phyloP scores from a whole-genome alignment of 2,329 filamentous ascomycete genomes.

The Botrytis elliptica region DNA sequence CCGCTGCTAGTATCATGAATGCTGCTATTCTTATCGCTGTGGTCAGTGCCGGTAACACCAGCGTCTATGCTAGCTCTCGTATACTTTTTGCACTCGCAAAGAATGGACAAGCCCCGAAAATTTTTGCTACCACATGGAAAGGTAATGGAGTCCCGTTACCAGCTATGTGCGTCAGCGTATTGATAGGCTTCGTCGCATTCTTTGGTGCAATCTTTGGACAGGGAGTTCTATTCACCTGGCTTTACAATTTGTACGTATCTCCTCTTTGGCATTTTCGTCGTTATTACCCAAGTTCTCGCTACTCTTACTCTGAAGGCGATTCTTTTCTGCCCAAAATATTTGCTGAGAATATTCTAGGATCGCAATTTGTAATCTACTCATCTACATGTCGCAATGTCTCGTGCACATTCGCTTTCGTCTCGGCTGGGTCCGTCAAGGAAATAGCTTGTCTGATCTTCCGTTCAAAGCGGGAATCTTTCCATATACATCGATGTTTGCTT shows the following conservation, averaged over 20 bases:
- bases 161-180: constrained; percentile 66
- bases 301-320: neutral
- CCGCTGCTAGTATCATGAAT: constrained; percentile 74
- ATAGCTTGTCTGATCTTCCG: constrained; percentile 53
- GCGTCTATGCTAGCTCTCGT: constrained; percentile 70
- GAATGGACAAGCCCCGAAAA: constrained; percentile 65
- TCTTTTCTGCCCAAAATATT: neutral
- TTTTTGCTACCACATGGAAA: constrained; percentile 65
- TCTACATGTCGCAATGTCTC: constrained; percentile 56
- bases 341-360: neutral
- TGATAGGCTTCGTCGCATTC: constrained; percentile 67
- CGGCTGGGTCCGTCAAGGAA: constrained; percentile 59
- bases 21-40: constrained; percentile 74
- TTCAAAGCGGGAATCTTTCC: constrained; percentile 56
- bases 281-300: neutral
- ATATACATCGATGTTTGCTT: constrained; percentile 58
- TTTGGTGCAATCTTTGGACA: constrained; percentile 70
- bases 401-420: constrained; percentile 70
- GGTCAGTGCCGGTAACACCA: constrained; percentile 70
- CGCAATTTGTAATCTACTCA: constrained; percentile 5
- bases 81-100: constrained; percentile 76
- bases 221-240: constrained; percentile 60
- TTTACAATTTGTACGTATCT: constrained; percentile 56
- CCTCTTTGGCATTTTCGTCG: neutral
- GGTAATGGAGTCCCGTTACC: constrained; percentile 58